A percentile compares a stretch with the other conserved stretches of the same genome.
Conservation (phyloP, 805 yeast genomes). For the Brettanomyces anomalus region DNA sequence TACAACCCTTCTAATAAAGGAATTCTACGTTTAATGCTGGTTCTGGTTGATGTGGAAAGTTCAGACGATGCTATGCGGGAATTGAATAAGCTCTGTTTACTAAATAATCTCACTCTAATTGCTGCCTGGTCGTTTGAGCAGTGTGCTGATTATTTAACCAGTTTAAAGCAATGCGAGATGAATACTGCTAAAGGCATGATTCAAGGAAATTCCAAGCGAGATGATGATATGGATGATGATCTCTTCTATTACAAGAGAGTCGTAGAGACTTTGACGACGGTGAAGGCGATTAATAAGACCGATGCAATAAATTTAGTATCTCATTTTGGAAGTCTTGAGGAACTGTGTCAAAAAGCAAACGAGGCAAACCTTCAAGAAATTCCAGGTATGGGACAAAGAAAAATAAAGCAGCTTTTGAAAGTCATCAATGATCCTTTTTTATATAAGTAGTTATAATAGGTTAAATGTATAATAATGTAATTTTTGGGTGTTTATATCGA, state of each 20-base stretch:
- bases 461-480: too few relatives aligned
- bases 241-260: conserved; percentile 35
- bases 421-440: conserved; percentile 44
- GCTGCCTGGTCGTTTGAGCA: conserved; percentile 49
- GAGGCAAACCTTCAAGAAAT: conserved; percentile 25
- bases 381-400: conserved; percentile 42
- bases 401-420: conserved; percentile 30
- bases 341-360: conserved; percentile 28
- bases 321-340: conserved; percentile 35
- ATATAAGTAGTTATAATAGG: conserved; percentile 27
- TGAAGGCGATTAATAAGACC: conserved; percentile 42
- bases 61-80: conserved; percentile 40
- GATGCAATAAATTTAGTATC: conserved; percentile 44
- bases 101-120: conserved; percentile 39
- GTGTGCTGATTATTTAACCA: conserved; percentile 35
- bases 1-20: conserved; percentile 13
- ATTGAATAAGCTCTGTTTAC: conserved; percentile 38
- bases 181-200: conserved; percentile 26
- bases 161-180: conserved; percentile 25
- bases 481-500: too few relatives aligned
- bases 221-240: conserved; percentile 23
- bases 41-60: conserved; percentile 58
- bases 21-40: conserved; percentile 38
- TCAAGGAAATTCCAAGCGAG: conserved; percentile 27
- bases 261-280: conserved; percentile 35